These are phyloP conservation scores for Paecilomyces formosus DNA, from an alignment of 2,329 filamentous ascomycete genomes.

Conservation along the genomic window DNA sequence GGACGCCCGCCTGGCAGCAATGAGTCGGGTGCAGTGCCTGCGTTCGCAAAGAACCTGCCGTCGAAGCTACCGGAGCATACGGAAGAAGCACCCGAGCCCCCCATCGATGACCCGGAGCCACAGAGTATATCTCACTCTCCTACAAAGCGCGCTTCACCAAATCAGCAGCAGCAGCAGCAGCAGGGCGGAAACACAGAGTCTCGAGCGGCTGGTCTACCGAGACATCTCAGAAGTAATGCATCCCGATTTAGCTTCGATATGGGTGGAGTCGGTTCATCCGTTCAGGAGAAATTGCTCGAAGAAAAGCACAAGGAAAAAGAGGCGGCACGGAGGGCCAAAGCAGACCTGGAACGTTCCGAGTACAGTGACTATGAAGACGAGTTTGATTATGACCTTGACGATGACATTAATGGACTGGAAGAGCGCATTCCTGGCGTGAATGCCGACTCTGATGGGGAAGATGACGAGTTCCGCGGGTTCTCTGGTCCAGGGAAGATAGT, in stretches of 20 bases:
- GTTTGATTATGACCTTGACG: constrained; percentile 36
- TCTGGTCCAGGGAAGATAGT: constrained; percentile 16
- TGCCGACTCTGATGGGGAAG: constrained; percentile 38
- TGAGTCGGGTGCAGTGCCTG: constrained; percentile 28
- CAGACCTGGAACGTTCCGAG: constrained; percentile 19
- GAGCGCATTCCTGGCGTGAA: constrained; percentile 43
- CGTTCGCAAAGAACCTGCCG: constrained; percentile 38
- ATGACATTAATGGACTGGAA: constrained; percentile 37
- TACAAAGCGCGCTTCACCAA: constrained; percentile 3
- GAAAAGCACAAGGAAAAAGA: constrained; percentile 54
- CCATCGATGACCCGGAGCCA: constrained; percentile 3
- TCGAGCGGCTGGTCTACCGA: constrained; percentile 30
- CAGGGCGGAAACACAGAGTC: constrained; percentile 23
- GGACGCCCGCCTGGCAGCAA: constrained; percentile 17
- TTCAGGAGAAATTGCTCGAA: constrained; percentile 56
- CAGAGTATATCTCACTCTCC: constrained; percentile 3
- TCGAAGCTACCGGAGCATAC: constrained; percentile 21
- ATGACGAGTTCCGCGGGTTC: constrained; percentile 25
- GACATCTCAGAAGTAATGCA: constrained; percentile 48
- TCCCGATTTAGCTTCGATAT: constrained; percentile 62
- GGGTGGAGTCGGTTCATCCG: constrained; percentile 48
- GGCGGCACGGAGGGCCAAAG: constrained; percentile 31
- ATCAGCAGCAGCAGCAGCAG: constrained; percentile 16
- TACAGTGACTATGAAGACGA: constrained; percentile 38
- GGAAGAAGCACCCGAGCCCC: constrained; percentile 6